Evolutionary conservation across 2,329 filamentous ascomycete species (phyloP), one percentile per base, ranked within the genome.

Genomic region (Alternaria ventricosa): DNA sequence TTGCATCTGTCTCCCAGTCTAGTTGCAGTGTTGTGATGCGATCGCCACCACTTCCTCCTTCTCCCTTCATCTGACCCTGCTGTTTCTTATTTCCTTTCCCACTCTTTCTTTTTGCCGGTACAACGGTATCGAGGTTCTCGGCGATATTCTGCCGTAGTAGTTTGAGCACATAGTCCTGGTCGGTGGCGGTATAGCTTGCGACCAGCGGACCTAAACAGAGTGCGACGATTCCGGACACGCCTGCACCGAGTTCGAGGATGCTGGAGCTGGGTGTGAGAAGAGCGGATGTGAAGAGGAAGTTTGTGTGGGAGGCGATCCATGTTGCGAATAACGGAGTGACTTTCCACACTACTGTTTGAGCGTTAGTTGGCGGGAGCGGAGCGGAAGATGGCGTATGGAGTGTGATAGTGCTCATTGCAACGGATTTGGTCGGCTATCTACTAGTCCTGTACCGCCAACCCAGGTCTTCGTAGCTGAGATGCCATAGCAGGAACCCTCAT

Each of bases 191-290:
- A 77, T 96, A 96, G 63, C 84, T 83, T 6, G 75, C 67, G 18
- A 96, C 85, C 4, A 82, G 82, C 2, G 87, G 86, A 2, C 87
- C 86, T 12, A 97, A 80, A 7, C 88, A 83, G 41, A 96, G 83
- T 4, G 91, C 93, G 33, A 94, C 87, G 36, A 98, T 84, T 18
- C 91, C 93, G 1, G 94, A 92, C 59, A 97, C 91, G 57, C 96
- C 96, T 77, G 93, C 94, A 46, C 96, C 96, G 6, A 99, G 87
- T 76, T 98, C 96, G 59, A 97, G 84, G 20, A 94, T 84, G 6
- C 83, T 83, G 6, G 91, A 89, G 2, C 82, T 71, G 0, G 83
- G 63, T 23, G 83, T 79, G 8, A 95, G 83, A 55, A 90, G 73
- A 49, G 80, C 81, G 60, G 80, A 72, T 41, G 80, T 78, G 81